phyloP scores from a whole-genome alignment of 73 alveolate genomes.

The Stentor coeruleus region DNA sequence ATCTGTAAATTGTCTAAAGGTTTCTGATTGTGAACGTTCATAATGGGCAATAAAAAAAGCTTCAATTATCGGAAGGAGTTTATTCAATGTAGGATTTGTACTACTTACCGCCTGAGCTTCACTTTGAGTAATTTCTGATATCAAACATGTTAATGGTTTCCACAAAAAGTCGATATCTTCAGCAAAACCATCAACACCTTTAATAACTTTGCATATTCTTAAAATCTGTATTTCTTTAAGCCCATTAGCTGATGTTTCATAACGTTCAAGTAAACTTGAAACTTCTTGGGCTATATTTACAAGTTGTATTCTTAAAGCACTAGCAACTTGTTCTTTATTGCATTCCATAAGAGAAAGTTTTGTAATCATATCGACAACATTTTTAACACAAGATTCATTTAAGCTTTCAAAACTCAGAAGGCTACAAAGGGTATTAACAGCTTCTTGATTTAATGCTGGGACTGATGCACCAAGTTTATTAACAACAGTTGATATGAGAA shows the following conservation, averaged over 20 bases:
- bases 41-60: not conserved
- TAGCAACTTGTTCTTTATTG: not conserved
- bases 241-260: not conserved
- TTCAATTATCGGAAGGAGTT: not conserved
- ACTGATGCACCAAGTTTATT: not conserved
- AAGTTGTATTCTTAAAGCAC: not conserved
- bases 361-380: conserved; percentile 4
- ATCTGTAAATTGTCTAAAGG: conserved; percentile 9
- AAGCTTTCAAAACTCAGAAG: conserved; percentile 2
- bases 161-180: not conserved
- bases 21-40: not conserved
- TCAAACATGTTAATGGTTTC: not conserved
- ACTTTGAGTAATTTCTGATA: not conserved
- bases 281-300: not conserved
- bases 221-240: not conserved
- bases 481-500: not conserved
- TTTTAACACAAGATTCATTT: not conserved
- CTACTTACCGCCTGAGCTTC: not conserved
- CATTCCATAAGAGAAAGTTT: not conserved
- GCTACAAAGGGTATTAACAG: not conserved
- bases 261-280: not conserved
- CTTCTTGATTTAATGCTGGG: not conserved
- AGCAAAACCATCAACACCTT: not conserved
- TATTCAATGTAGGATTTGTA: not conserved
- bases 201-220: not conserved